Base-by-base conservation (phyloP, 1,284 basidiomycete species). In the Ceratobasidium sp. region DNA sequence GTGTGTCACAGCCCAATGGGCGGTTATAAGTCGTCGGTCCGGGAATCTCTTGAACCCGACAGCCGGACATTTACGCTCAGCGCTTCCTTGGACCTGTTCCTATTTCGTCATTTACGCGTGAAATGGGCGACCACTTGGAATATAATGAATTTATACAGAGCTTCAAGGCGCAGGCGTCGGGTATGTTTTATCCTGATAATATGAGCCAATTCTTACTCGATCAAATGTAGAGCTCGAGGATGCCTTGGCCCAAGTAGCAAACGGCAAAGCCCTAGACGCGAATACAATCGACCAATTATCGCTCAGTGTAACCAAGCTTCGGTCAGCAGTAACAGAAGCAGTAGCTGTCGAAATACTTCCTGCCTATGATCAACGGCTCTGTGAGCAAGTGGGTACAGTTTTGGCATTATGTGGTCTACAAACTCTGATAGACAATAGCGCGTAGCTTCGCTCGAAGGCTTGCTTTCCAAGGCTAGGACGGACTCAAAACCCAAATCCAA, bases 401-500 rank as follows among this genome's bases (percentile, higher is more conserved):
- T 17, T 12, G n/a, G 2, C 8, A n/a, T 32, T 3, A 22, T 45
- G 22, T 15, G 8, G 13, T 4, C 58, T 32, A 1, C 17, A 12
- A 29, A 53, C 5, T 35, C 3, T 20, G 42, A 65, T 27, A 34
- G 17, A 4, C 13, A 42, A n/a, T 20, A 65, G 62, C 34, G 62
- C 8, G 35, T 65, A 15, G 35, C 50, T 20, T 15, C 34, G 22
- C 62, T 65, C 3, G 62, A 65, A 65, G 49, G 38, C n/a, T 65
- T 27, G 17, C 35, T 54, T 3, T 52, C 62, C 2, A 65, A 65
- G 25, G 25, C 38, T 27, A 49, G 62, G 15, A 17, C 62, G 25
- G 38, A 34, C 8, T 35, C 62, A 10, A 65, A 65, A 29, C 60
- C 60, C 49, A 65, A 65, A 25, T 65, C 60, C 49, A 65, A 65